Evolutionary conservation across 139 green algal species (phyloP), one percentile per base, ranked within the genome.

Genomic region (Parachlorella kessleri): DNA sequence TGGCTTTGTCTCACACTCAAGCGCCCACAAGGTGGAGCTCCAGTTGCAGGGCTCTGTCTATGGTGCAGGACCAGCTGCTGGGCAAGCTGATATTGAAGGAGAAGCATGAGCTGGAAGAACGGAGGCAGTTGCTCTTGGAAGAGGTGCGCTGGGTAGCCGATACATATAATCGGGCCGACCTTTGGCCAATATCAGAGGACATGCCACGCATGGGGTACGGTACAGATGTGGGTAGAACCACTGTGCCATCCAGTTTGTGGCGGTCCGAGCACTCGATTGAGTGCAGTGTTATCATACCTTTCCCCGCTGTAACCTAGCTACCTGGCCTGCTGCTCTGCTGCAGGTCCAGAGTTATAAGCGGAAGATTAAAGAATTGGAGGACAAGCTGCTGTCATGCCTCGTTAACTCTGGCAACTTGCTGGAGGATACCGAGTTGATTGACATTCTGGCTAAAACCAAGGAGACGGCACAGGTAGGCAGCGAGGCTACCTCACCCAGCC

Each of bases 61-160:
- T n/a, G n/a, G n/a, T n/a, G n/a, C n/a, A n/a, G 87, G 95, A 99
- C 79, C 95, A 99, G 87, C 91, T 99, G 78, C 90, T 99, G 74
- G 93, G 90, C 84, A 94, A 94, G 78, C 91, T 99, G 21, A 97
- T 99, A 72, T 83, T 95, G 40, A 97, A 96, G 86, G 95, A 99
- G 90, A 97, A 98, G 89, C 85, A 92, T 77, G 94, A 98, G 85
- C 89, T 99, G 80, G 93, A 99, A 90, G 93, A 96, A 86, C 93
- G 98, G 89, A 85, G 95, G 5, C 90, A 93, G 84, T 86, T 88
- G 76, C 90, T 98, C 78, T 77, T 96, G 76, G 93, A 95, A 73
- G 95, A 98, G 84, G 95, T 98, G n/a, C n/a, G n/a, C n/a, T n/a
- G n/a, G n/a, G n/a, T n/a, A n/a, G n/a, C n/a, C n/a, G n/a, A n/a